A percentile compares a stretch with the other conserved stretches of the same genome.
phyloP scores from a whole-genome alignment of 176 grass and related monocot genomes.

The Avena atlantica region DNA sequence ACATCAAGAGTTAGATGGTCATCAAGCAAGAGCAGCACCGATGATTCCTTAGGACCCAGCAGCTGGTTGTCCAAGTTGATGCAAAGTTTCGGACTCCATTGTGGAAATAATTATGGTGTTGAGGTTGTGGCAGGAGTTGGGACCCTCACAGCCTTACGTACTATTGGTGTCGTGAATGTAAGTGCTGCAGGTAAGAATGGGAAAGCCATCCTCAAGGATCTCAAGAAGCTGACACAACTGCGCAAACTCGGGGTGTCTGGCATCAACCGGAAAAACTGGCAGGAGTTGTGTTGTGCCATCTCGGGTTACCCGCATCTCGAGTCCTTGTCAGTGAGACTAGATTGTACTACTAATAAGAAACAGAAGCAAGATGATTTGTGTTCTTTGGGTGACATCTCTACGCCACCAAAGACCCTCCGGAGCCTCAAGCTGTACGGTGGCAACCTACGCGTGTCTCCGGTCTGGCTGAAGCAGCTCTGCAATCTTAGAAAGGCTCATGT shows the following conservation, averaged over 20 bases:
- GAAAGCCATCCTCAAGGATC: not conserved
- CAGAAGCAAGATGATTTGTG: too few species aligned
- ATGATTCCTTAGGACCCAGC: too few species aligned
- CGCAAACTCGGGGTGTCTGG: not conserved
- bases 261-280: not conserved
- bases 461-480: not conserved
- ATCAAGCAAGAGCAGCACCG: too few species aligned
- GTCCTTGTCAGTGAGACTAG: not conserved
- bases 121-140: not conserved
- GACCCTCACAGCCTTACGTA: not conserved
- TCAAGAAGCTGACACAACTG: not conserved
- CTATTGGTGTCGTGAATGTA: not conserved
- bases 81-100: not conserved
- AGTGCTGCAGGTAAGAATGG: not conserved
- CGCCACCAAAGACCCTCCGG: not conserved
- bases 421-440: slow-evolving; percentile 6
- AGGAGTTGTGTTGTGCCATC: not conserved
- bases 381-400: too few species aligned
- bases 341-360: too few species aligned
- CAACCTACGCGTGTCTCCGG: not conserved
- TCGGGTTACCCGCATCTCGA: not conserved
- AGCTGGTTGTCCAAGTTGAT: not conserved
- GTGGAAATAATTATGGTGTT: not conserved
- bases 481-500: not conserved
- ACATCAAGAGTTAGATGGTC: too few species aligned